Conservation (phyloP, 1,284 basidiomycete genomes). For the Phaffia rhodozyma region DNA sequence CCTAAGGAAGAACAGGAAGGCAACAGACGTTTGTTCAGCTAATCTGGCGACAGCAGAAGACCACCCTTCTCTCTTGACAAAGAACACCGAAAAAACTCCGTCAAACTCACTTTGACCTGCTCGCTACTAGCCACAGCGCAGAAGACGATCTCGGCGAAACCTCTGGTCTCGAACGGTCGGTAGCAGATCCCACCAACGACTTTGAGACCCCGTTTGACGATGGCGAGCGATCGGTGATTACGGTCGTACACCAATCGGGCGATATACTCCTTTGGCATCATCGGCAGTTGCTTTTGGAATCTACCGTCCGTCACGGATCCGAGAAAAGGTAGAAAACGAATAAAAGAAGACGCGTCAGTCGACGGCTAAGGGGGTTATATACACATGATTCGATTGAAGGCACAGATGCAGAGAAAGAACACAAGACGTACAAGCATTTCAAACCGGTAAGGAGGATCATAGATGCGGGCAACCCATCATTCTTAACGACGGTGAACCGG, state of each 20-base stretch:
- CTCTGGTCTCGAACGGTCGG: slow-evolving; percentile 84
- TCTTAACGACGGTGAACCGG: slow-evolving; percentile 14
- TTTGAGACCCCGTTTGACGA: slow-evolving; percentile 88
- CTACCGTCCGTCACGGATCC: background rate
- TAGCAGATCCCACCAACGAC: slow-evolving; percentile 98
- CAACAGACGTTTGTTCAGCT: background rate
- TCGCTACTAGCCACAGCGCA: slow-evolving; percentile 94
- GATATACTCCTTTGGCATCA: slow-evolving; percentile 99
- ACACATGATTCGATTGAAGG: background rate
- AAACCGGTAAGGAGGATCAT: slow-evolving; percentile 18
- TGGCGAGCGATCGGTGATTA: slow-evolving; percentile 84
- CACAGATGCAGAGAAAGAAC: background rate
- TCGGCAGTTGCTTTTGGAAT: slow-evolving; percentile 94
- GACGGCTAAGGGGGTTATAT: no score
- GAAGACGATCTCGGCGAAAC: slow-evolving; percentile 97
- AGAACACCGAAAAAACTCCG: background rate
- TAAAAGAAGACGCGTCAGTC: background rate
- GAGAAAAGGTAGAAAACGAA: background rate
- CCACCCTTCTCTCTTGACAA: background rate
- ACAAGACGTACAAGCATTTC: slow-evolving; percentile 14
- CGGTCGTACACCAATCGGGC: slow-evolving; percentile 86
- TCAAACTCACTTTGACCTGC: slow-evolving; percentile 85
- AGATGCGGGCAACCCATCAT: slow-evolving; percentile 13
- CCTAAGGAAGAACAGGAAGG: slow-evolving; percentile 41
- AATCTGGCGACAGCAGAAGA: background rate